Conservation (phyloP, 306 rosid genomes). For the Acacia crassicarpa region DNA sequence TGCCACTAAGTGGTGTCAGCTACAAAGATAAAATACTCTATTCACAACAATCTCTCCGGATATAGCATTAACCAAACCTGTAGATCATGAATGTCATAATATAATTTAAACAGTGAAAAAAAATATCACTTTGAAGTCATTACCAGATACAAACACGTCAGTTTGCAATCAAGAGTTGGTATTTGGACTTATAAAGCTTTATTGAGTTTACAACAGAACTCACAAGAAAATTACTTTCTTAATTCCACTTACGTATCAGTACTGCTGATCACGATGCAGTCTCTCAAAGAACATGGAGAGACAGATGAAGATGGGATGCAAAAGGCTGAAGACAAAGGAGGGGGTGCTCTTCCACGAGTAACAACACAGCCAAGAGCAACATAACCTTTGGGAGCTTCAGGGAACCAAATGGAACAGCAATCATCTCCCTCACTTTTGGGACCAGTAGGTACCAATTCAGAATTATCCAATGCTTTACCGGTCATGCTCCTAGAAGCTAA, state of each 20-base stretch:
- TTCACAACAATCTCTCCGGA: neutral
- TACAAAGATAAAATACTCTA: neutral
- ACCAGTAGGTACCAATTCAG: constrained; percentile 29
- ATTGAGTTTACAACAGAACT: constrained; percentile 6
- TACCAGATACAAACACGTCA: neutral
- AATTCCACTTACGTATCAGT: constrained; percentile 59
- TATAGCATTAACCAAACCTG: neutral
- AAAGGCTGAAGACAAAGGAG: constrained; percentile 72
- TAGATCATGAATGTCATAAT: neutral
- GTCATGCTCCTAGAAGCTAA: constrained; percentile 43
- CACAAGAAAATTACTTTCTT: constrained; percentile 4
- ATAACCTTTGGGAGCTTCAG: constrained; percentile 91
- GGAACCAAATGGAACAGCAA: constrained; percentile 85
- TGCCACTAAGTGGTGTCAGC: neutral
- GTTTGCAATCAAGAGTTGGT: neutral
- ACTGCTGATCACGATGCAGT: constrained; percentile 63
- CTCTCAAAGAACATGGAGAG: constrained; percentile 78
- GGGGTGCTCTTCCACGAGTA: constrained; percentile 63
- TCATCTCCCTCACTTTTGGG: constrained; percentile 36
- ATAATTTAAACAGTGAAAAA: constrained; percentile 12
- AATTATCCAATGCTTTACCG: constrained; percentile 36
- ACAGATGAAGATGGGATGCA: constrained; percentile 78
- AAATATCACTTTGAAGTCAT: constrained; percentile 1
- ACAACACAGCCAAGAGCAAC: constrained; percentile 93
- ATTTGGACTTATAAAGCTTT: constrained; percentile 12